Evolutionary conservation across 768 basidiomycete species (phyloP), one percentile per base, ranked within the genome.

Genomic region (Hygrocybe coccinea): DNA sequence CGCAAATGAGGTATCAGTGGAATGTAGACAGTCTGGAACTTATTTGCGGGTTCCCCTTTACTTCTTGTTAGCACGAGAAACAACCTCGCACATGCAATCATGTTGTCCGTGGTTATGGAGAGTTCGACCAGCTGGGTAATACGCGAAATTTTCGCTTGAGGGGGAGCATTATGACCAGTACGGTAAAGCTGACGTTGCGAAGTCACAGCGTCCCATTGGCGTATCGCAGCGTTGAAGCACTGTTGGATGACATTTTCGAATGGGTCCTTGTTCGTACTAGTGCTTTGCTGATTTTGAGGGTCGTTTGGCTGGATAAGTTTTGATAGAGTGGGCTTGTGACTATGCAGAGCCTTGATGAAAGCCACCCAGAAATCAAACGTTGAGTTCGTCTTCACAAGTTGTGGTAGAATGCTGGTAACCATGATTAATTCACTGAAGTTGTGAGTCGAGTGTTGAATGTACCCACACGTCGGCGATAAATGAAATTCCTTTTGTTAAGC

Each of bases 1-100:
- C 58, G 54, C 8, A 74, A 60, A 9, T 54, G 59, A 12, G 65
- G 58, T 3, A 72, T 50, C 2, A 73, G 54, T 5, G 68, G 69
- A 9, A 17, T 59, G 56, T 70, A 69, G 9, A 71, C 45, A 7
- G 59, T 61, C 15, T 60, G 44, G 56, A 70, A 70, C 36, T 65
- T 67, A n/a, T 55, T 50, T 2, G 45, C 22, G 2, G 52, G 19
- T 9, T 56, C 39, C 3, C 52, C 61, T 38, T 60, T 54, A 8
- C 33, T 36, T 48, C 65, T 62, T n/a, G 67, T 50, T 10, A 71
- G n/a, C 6, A 56, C 36, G 17, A 58, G 51, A 37, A 73, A 65
- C 14, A 74, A 53, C 2, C 44, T 55, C 6, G 54, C 38, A 36
- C 66, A 70, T 6, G 62, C 47, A 4, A 56, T 55, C 49, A 66